phyloP scores from a whole-genome alignment of 768 basidiomycete genomes.

The Calocybe indica region DNA sequence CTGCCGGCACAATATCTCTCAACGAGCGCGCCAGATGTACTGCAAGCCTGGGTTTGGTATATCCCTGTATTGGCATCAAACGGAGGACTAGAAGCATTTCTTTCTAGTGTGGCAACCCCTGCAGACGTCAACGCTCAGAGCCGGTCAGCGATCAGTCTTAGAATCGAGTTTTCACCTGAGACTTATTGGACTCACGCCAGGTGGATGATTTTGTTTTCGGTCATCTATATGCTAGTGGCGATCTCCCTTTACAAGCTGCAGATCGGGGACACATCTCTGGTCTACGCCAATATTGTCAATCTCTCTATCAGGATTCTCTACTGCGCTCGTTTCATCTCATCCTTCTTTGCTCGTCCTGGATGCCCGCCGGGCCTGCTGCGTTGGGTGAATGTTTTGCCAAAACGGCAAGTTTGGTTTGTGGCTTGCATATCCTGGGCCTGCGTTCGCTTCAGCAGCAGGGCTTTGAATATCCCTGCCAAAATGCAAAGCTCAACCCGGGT shows the following conservation, averaged over 20 bases:
- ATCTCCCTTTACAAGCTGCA: slow-evolving; percentile 37
- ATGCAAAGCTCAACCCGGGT: slow-evolving; percentile 15
- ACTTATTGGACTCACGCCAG: slow-evolving; percentile 18
- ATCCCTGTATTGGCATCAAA: slow-evolving; percentile 89
- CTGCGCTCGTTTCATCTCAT: slow-evolving; percentile 40
- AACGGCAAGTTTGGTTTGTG: slow-evolving; percentile 12
- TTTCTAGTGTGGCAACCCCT: slow-evolving; percentile 70
- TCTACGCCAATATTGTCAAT: slow-evolving; percentile 73
- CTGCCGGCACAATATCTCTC: slow-evolving; percentile 64
- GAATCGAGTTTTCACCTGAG: background rate
- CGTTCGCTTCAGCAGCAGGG: slow-evolving; percentile 19
- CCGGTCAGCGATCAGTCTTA: slow-evolving; percentile 27
- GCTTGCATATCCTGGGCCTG: slow-evolving; percentile 18
- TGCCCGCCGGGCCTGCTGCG: slow-evolving; percentile 10
- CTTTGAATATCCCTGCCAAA: slow-evolving; percentile 13
- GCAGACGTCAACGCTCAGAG: slow-evolving; percentile 66
- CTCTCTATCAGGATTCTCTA: slow-evolving; percentile 59
- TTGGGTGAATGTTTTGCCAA: slow-evolving; percentile 21
- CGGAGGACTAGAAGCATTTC: slow-evolving; percentile 87
- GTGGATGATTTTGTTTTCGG: slow-evolving; percentile 79
- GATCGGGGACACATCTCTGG: slow-evolving; percentile 62
- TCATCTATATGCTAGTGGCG: slow-evolving; percentile 55
- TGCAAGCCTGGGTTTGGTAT: slow-evolving; percentile 80
- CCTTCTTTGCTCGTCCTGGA: slow-evolving; percentile 34
- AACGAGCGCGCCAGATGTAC: slow-evolving; percentile 77